Base-by-base conservation (phyloP, 345 rosid species). In the Populus ilicifolia region DNA sequence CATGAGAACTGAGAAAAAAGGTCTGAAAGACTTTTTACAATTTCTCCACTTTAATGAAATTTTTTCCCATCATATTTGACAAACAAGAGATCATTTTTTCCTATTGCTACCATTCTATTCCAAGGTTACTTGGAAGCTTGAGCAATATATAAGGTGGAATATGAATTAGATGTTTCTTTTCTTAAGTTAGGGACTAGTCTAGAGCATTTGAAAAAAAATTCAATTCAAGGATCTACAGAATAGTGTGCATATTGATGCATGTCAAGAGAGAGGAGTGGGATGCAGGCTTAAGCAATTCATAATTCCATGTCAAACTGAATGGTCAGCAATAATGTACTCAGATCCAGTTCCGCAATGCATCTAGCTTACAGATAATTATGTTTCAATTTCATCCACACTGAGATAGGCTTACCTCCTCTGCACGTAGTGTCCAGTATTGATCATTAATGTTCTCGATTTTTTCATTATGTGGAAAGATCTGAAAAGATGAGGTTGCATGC, bases 371-470 rank as follows among this genome's bases (percentile, higher is more conserved):
- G 50, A 44, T n/a, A 73, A 8, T 16, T 70, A 18, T 13, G 30
- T 17, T 70, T 70, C 12, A 73, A 29, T 54, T 73, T 65, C 46
- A 80, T 13, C 41, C 43, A 72, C 21, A 21, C 30, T 12, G 67
- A 74, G 20, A 71, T n/a, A 66, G 43, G 56, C 77, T 74, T 29
- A 89, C 99, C 97, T 96, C 99, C 86, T 96, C 99, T 72, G 98
- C 99, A 71, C 97, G 91, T 77, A 94, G 80, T 62, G 97, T 94
- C 99, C 97, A 94, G 88, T 90, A 94, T 56, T 92, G 97, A 83
- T 96, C 97, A 89, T 92, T 94, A 73, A 96, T 94, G 76, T 89
- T 91, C 87, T 76, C 83, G n/a, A 80, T 82, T 70, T 82, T 82
- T 75, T 82, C 85, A 21, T 44, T 78, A 73, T 56, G 82, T 2